Evolutionary conservation across 352 stramenopile genomes (phyloP), one percentile per base, ranked within the genome.

Genomic region (Vaucheria bursata): DNA sequence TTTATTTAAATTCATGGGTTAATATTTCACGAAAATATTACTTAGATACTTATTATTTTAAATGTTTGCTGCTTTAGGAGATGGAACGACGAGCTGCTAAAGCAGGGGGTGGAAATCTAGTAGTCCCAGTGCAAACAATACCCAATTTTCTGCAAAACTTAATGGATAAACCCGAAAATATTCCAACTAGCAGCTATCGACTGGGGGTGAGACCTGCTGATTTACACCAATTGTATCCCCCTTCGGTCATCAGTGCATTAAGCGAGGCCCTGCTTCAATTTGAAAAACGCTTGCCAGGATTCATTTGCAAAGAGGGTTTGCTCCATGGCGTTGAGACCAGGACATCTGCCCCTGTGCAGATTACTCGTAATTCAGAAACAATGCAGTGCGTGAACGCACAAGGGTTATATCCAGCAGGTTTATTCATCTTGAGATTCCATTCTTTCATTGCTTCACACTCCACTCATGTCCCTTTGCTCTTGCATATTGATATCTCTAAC

Each of bases 311-410:
- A 36, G 80, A 88, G 67, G 88, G 80, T 32, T 75, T 93, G n/a
- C 79, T 92, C 33, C 88, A 93, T 85, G 88, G 80, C 7, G 88
- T 93, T 6, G 88, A 93, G 82, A 91, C 89, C 18, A 79, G 88
- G 81, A 93, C 89, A 31, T 90, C 86, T 3, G 87, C 84, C 75
- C 88, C 88, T 64, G 71, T 92, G 0, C 79, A 88, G 68, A 74
- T 93, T 69, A 65, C 82, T 36, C 85, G 88, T 77, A 82, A 91
- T 75, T 36, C 40, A 53, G 78, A 74, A 5, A 88, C 83, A 5
- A 73, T 90, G 38, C 74, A 90, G 80, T 88, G 86, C 32, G 77
- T 83, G 18, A 86, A 85, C 18, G 81, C 86, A 31, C 38, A 84
- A 32, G 83, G 84, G 66, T 73, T 93, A 18, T 93, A 86, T 79